phyloP scores from a whole-genome alignment of 352 stramenopile genomes.

The Globisporangium paroecandrum region DNA sequence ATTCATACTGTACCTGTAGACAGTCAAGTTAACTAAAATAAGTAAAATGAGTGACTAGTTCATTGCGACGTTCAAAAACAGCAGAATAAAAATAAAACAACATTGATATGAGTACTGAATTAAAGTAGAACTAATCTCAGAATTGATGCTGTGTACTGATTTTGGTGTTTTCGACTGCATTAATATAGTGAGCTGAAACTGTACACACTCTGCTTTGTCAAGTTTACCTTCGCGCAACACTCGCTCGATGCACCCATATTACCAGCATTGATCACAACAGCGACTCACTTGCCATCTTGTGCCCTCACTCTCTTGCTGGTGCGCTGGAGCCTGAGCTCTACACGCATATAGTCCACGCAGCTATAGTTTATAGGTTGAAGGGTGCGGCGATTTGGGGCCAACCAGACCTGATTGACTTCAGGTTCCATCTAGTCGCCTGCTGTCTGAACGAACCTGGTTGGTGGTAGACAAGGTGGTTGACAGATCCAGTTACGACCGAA shows the following conservation, averaged over 20 bases:
- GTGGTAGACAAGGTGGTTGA: background rate
- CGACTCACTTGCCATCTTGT: background rate
- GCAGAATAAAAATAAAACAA: too few species aligned
- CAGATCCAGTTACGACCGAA: background rate
- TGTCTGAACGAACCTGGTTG: too few species aligned
- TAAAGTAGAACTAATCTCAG: too few species aligned
- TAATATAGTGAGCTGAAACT: background rate
- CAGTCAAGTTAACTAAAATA: too few species aligned
- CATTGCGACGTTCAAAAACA: too few species aligned
- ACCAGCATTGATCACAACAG: background rate
- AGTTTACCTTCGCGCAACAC: background rate
- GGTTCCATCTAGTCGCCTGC: too few species aligned
- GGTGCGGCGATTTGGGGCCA: background rate
- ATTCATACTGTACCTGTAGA: too few species aligned
- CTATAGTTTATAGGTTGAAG: background rate
- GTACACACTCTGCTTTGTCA: background rate
- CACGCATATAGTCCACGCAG: background rate
- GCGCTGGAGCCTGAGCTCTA: background rate
- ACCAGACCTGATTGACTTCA: too few species aligned
- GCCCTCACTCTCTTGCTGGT: background rate
- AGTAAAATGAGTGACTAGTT: too few species aligned
- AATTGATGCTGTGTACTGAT: too few species aligned
- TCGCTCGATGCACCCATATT: background rate
- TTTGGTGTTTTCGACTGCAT: background rate
- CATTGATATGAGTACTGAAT: too few species aligned